phyloP scores from a whole-genome alignment of 2,329 filamentous ascomycete species.

The Alternaria longipes region DNA sequence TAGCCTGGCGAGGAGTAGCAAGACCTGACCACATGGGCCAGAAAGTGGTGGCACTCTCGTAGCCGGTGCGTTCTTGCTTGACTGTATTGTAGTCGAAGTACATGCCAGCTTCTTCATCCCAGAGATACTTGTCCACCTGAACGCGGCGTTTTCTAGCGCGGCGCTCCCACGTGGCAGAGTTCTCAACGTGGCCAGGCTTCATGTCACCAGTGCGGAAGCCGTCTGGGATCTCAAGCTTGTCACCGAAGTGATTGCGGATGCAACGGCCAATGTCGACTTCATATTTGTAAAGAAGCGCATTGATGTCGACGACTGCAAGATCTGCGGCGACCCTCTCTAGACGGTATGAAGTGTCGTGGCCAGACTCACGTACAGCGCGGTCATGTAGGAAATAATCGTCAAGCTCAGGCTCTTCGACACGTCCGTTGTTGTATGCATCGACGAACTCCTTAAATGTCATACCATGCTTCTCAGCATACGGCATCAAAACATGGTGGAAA shows the following conservation, averaged over 20 bases:
- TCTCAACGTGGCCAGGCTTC: slow-evolving; percentile 74
- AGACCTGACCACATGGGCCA: slow-evolving; percentile 98
- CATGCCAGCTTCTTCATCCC: slow-evolving; percentile 92
- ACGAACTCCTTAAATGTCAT: slow-evolving; percentile 89
- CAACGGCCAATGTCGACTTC: slow-evolving; percentile 90
- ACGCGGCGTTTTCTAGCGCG: slow-evolving; percentile 84
- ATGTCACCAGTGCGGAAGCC: slow-evolving; percentile 78
- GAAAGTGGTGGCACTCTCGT: slow-evolving; percentile 93
- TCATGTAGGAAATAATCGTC: slow-evolving; percentile 98
- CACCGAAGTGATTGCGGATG: slow-evolving; percentile 84
- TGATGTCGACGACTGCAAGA: slow-evolving; percentile 91
- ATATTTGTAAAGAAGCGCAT: slow-evolving; percentile 95
- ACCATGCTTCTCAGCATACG: slow-evolving; percentile 83
- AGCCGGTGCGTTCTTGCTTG: slow-evolving; percentile 79
- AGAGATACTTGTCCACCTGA: slow-evolving; percentile 90
- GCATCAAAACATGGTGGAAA: slow-evolving; percentile 82
- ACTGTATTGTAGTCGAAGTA: slow-evolving; percentile 97
- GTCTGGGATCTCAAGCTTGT: slow-evolving; percentile 80
- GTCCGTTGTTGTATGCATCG: slow-evolving; percentile 80
- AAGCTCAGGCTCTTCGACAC: slow-evolving; percentile 81
- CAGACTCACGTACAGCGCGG: slow-evolving; percentile 92
- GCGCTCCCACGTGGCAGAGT: slow-evolving; percentile 89
- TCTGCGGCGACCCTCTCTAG: slow-evolving; percentile 83
- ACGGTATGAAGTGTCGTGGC: slow-evolving; percentile 95
- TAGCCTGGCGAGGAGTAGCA: slow-evolving; percentile 85